Evolutionary conservation across 2,329 filamentous ascomycete genomes (phyloP), one percentile per base, ranked within the genome.

Genomic region (Tolypocladium sp.): DNA sequence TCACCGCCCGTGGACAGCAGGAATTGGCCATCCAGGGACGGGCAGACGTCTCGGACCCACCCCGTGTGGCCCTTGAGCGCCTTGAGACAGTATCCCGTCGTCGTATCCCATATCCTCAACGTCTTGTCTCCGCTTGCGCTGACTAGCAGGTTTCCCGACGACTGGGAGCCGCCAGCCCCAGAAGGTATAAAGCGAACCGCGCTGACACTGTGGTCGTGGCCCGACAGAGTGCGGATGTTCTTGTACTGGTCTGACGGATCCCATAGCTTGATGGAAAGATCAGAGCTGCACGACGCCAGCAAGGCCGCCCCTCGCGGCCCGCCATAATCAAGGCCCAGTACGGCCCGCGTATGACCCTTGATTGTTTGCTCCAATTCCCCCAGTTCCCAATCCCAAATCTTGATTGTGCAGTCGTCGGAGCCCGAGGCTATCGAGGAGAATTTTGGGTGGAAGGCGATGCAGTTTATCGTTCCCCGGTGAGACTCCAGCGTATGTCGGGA

Each of bases 331-430:
- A 96, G 85, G 70, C 96, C 92, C 35, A 94, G 76, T 1, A 97
- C 91, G 4, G 91, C 85, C 69, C 90, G 92, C 6, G 92, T 97
- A 69, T 97, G 93, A 1, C 91, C 92, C 71, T 97, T 97, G 59
- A 97, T 83, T 0, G 92, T 97, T 62, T 88, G 80, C 72, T 97
- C 92, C 4, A 96, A 79, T 73, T 97, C 92, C 55, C 93, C 93
- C 30, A 95, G 76, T 69, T 97, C 92, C 89, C 92, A 97, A 69
- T 97, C 92, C 92, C 92, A 97, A 58, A 97, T 92, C 69, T 97
- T 97, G 72, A 97, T 96, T 9, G 90, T 96, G 58, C 85, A 90
- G 73, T 97, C 93, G 71, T 96, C 92, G 10, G 92, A 95, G 20
- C 90, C 92, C 0, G 91, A 94, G 12, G 92, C 93, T 27, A 97